phyloP scores from a whole-genome alignment of 2,329 filamentous ascomycete genomes.

The Venturia nashicola region DNA sequence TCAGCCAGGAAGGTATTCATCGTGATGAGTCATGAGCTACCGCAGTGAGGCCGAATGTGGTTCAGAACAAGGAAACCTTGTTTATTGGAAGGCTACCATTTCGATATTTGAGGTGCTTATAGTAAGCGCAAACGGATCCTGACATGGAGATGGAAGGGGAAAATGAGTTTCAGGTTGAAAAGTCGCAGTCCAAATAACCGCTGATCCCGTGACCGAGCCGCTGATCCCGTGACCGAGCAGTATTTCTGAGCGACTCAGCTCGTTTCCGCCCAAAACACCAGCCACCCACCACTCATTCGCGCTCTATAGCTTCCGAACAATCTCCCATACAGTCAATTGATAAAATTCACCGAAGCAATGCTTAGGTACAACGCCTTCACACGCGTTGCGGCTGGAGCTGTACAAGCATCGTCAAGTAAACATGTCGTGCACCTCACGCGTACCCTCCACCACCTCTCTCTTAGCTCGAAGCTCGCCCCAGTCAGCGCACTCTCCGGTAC shows the following conservation, averaged over 20 bases:
- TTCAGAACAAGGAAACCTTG: too few relatives aligned
- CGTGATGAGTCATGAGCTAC: background rate
- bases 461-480: background rate
- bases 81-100: too few relatives aligned
- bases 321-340: background rate
- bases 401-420: background rate
- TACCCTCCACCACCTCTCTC: background rate
- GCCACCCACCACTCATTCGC: background rate
- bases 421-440: conserved; percentile 6
- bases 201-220: too few relatives aligned
- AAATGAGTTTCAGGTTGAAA: too few relatives aligned
- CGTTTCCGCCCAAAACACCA: background rate
- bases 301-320: background rate
- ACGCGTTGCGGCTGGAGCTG: conserved; percentile 1
- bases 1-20: background rate
- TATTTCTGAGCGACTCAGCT: too few relatives aligned
- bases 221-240: too few relatives aligned
- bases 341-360: background rate
- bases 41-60: background rate
- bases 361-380: conserved; percentile 5
- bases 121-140: too few relatives aligned
- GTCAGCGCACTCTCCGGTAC: background rate
- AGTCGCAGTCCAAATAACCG: too few relatives aligned
- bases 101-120: too few relatives aligned
- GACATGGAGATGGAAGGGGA: too few relatives aligned